These are phyloP conservation scores for Murraya koenigii DNA, from an alignment of 345 rosid genomes.

Conservation along the genomic window DNA sequence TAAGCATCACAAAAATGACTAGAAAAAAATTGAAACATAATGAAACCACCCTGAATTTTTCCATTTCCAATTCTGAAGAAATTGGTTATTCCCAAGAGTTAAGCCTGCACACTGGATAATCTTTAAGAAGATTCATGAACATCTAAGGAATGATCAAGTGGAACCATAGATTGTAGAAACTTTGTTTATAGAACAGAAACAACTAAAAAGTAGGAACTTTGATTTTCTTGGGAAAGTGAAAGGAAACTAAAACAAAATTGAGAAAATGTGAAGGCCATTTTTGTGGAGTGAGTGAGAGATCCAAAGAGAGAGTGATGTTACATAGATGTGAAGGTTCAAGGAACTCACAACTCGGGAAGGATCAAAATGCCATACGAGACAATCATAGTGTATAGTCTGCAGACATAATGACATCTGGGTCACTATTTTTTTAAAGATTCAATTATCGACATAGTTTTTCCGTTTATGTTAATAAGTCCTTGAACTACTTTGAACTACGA, in stretches of 20 bases:
- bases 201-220: neutral
- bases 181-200: neutral
- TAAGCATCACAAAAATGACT: constrained; percentile 23
- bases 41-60: constrained; percentile 17
- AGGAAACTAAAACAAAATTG: neutral
- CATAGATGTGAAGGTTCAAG: neutral
- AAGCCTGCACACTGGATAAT: neutral
- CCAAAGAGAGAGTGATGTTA: neutral
- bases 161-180: neutral
- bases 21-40: constrained; percentile 19
- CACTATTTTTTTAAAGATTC: too few relatives aligned
- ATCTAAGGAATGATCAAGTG: neutral
- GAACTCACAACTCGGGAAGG: too few relatives aligned
- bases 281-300: neutral
- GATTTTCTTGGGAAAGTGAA: constrained; percentile 18
- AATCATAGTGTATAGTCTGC: neutral
- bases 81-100: neutral
- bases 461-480: too few relatives aligned
- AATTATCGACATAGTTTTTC: too few relatives aligned
- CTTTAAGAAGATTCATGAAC: neutral
- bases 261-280: neutral
- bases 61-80: constrained; percentile 19
- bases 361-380: too few relatives aligned
- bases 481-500: too few relatives aligned
- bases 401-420: neutral